Percentiles rank a stretch among this genome's conserved stretches.
Evolutionary conservation across 2,329 filamentous ascomycete species (phyloP).

Genomic region (Cladophialophora bantiana): DNA sequence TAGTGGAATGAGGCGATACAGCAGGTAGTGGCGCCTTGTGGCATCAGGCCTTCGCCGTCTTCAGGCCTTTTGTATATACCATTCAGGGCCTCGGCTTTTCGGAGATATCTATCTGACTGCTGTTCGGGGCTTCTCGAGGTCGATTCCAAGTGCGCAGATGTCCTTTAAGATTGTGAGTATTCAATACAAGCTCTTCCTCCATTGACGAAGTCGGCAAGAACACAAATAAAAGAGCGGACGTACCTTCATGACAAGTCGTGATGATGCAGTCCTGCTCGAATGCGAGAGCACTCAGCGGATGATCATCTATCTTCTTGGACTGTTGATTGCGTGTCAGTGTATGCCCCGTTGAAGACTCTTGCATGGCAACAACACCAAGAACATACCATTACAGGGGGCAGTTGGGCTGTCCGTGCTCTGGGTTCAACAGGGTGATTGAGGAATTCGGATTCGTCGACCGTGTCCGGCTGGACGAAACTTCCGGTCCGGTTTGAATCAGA

Average conservation of each 20-base stretch:
- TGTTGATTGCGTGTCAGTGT: conserved; percentile 47
- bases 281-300: conserved; percentile 88
- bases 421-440: conserved; percentile 83
- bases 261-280: conserved; percentile 94
- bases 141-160: conserved; percentile 78
- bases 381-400: conserved; percentile 87
- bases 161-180: conserved; percentile 55
- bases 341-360: conserved; percentile 7
- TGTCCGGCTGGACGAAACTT: conserved; percentile 41
- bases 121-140: conserved; percentile 57
- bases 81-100: conserved; percentile 23
- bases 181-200: conserved; percentile 36
- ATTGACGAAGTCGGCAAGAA: conserved; percentile 24
- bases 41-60: not conserved
- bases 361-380: conserved; percentile 4
- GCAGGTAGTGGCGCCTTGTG: not conserved
- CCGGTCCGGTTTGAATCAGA: conserved; percentile 70
- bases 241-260: conserved; percentile 89
- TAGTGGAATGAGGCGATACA: not conserved
- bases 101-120: conserved; percentile 45
- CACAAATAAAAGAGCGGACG: conserved; percentile 47
- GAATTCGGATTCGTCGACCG: conserved; percentile 63
- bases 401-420: conserved; percentile 79
- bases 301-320: conserved; percentile 83
- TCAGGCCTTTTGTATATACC: not conserved